Evolutionary conservation across 2,329 filamentous ascomycete genomes (phyloP), one percentile per base, ranked within the genome.

Genomic region (Penicillium sp.): DNA sequence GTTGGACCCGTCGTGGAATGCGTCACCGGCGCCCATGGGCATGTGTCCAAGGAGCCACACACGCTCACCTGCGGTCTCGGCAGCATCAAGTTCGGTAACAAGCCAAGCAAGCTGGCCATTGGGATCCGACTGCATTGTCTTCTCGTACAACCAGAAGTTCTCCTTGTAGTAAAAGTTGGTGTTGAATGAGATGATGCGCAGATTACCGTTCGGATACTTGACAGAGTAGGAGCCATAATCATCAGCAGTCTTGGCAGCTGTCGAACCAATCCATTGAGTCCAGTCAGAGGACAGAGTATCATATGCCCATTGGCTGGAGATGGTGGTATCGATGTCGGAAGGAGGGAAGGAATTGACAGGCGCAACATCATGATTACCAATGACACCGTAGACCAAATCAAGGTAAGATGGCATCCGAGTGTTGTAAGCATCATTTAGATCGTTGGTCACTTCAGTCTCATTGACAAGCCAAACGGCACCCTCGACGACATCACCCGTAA

Each of bases 41-140:
- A 85, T 84, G 67, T 87, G 85, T 5, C 82, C 84, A 16, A 86
- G 80, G 55, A 87, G 77, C 72, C 82, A 86, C 6, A 84, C 85
- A 16, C 81, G 78, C 69, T 86, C 80, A 14, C 79, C 79, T 0
- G 78, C 77, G 57, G 76, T 75, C 66, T 87, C 84, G 5, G 84
- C 83, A 3, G 76, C 76, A 53, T 83, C 79, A 0, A 87, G 80
- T 68, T 87, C 81, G 5, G 66, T 61, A 1, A 84, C 79, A 4
- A 87, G 74, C 82, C 84, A 86, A 13, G 77, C 74, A 6, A 86
- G 75, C 70, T 85, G 80, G 8, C 78, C 78, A 66, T 79, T 81
- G 1, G 83, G 84, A 66, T 86, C 84, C 4, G 71, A 73, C 57
- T 81, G 72, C 75, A 83, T 80, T 0, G 77, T 74, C 53, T 79